These are phyloP conservation scores for Paramecium octaurelia DNA, from an alignment of 73 alveolate species.

Conservation along the genomic window DNA sequence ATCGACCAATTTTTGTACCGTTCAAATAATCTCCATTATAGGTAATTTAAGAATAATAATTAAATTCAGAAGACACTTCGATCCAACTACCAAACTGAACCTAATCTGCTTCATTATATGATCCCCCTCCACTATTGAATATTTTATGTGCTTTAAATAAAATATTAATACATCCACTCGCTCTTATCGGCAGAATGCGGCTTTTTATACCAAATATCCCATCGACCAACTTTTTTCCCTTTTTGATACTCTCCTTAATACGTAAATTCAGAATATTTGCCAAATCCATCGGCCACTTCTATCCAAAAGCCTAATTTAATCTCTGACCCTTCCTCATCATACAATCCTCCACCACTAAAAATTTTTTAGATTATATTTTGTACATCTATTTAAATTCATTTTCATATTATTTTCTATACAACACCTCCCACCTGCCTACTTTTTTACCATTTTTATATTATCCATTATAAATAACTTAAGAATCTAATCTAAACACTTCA, in stretches of 20 bases:
- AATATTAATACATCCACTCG: too few species aligned
- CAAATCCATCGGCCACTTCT: not conserved
- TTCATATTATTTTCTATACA: not conserved
- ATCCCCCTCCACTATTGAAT: not conserved
- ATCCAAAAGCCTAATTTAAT: not conserved
- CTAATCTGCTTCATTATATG: not conserved
- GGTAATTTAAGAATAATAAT: not conserved
- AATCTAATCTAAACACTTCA: not conserved
- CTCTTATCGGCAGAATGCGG: too few species aligned
- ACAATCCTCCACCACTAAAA: not conserved
- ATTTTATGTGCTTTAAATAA: too few species aligned
- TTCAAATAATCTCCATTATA: not conserved
- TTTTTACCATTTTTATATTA: not conserved
- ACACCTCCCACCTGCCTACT: not conserved
- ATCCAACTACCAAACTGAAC: not conserved
- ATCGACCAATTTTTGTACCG: not conserved
- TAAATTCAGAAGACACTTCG: not conserved
- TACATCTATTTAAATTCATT: too few species aligned
- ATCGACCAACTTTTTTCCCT: not conserved
- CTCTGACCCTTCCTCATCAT: not conserved
- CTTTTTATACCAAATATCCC: not conserved
- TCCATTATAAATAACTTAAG: not conserved
- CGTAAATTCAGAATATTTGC: not conserved
- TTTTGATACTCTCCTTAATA: not conserved
- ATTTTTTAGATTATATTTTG: too few species aligned